Evolutionary conservation across 2,329 filamentous ascomycete genomes (phyloP), one percentile per base, ranked within the genome.

Genomic region (Colletotrichum sansevieriae): DNA sequence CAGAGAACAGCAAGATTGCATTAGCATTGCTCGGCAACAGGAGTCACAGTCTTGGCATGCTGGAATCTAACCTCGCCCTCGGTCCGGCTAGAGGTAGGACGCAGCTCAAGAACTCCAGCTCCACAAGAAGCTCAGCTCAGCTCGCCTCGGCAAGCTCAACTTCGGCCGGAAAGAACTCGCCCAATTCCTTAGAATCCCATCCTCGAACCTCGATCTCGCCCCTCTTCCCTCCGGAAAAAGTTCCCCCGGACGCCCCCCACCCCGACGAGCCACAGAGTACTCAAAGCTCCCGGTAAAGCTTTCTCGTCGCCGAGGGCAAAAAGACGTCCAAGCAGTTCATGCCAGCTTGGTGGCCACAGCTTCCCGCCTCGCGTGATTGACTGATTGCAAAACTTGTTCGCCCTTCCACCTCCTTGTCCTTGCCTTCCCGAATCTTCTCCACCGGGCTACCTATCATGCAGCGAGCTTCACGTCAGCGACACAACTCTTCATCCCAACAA

Each of bases 301-400:
- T 20, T 35, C 52, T 22, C 13, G 4, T 33, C 13, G 54, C 37
- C 54, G 22, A 3, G 13, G 12, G 46, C 29, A 29, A 29, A 8
- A 52, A 39, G 37, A 35, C 59, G 52, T 62, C 59, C 54, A 44
- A 62, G 59, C 47, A 54, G 59, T 62, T 62, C 59, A 62, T 62
- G 59, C 59, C 58, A 43, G 18, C 29, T 41, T 15, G n/a, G 15
- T 57, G 54, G 47, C 20, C 59, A 54, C 25, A 33, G 47, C 58
- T 62, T 35, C 12, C 18, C 43, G 29, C 13, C 12, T 3, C 56
- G 41, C 41, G 41, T 29, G 22, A 49, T 37, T 5, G 29, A 13
- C 35, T 51, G 25, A 54, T 29, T 15, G 10, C 29, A 9, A 29
- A 29, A 29, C 29, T 29, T 49, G 18, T 25, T 49, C 7, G 20